These are phyloP conservation scores for Xylariaceae sp. DNA, from an alignment of 2,329 filamentous ascomycete genomes.

Conservation along the genomic window DNA sequence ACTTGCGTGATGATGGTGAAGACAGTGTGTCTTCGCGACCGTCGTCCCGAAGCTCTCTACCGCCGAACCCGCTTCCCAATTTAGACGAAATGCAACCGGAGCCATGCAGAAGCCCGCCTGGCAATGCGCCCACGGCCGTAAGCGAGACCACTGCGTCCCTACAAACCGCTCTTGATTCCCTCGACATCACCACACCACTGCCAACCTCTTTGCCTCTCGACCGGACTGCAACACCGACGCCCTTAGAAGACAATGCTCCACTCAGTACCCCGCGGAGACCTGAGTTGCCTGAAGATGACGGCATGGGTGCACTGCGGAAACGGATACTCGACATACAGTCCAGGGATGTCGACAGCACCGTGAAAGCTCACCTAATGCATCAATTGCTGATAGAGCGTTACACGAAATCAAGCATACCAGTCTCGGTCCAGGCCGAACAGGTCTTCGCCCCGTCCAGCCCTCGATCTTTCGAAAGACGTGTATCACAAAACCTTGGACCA, in stretches of 20 bases:
- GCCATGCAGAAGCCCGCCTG: constrained; percentile 1
- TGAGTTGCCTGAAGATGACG: constrained; percentile 71
- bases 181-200: no score
- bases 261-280: constrained; percentile 3
- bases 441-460: constrained; percentile 38
- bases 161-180: no score
- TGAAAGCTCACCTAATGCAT: constrained; percentile 73
- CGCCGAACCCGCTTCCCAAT: constrained; percentile 15
- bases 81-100: constrained; percentile 6
- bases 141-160: not conserved
- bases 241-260: no score
- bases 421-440: constrained; percentile 27
- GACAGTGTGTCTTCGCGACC: constrained; percentile 24
- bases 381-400: constrained; percentile 69
- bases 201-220: not conserved
- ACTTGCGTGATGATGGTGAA: constrained; percentile 23
- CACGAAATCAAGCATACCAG: constrained; percentile 38
- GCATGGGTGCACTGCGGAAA: constrained; percentile 65
- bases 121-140: constrained; percentile 4
- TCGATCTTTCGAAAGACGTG: constrained; percentile 38
- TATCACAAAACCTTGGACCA: constrained; percentile 37
- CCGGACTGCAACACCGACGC: not conserved
- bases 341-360: constrained; percentile 52
- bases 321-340: constrained; percentile 69
- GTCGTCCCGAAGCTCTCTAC: constrained; percentile 29